phyloP scores from a whole-genome alignment of 176 grass and related monocot species.

The Musa beccarii region DNA sequence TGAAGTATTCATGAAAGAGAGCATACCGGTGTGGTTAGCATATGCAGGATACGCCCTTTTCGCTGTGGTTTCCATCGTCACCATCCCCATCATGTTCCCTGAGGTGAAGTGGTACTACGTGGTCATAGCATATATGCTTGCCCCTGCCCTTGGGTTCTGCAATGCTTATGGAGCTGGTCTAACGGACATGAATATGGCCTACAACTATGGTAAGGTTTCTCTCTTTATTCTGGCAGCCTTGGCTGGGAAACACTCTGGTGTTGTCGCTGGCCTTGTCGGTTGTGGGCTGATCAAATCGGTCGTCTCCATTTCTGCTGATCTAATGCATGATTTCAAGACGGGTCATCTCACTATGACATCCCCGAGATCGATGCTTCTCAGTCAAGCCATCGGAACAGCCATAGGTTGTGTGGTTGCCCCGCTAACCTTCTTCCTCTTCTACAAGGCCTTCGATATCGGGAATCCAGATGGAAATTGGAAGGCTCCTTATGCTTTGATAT shows the following conservation, averaged over 20 bases:
- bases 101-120: slow-evolving; percentile 95
- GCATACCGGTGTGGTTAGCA: slow-evolving; percentile 59
- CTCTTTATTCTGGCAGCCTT: slow-evolving; percentile 85
- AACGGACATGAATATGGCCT: slow-evolving; percentile 98
- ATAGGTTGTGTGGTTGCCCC: slow-evolving; percentile 90
- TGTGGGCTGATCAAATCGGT: slow-evolving; percentile 90
- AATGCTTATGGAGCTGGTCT: slow-evolving; percentile 92
- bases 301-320: slow-evolving; percentile 79
- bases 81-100: slow-evolving; percentile 75
- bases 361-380: slow-evolving; percentile 75
- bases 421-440: slow-evolving; percentile 86
- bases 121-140: slow-evolving; percentile 74
- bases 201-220: slow-evolving; percentile 87
- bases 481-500: slow-evolving; percentile 87
- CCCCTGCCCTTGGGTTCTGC: slow-evolving; percentile 88
- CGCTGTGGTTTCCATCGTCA: slow-evolving; percentile 36
- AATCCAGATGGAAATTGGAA: slow-evolving; percentile 91
- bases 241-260: slow-evolving; percentile 73
- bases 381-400: slow-evolving; percentile 81
- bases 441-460: slow-evolving; percentile 87
- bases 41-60: slow-evolving; percentile 48
- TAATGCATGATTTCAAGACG: slow-evolving; percentile 98
- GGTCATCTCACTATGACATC: slow-evolving; percentile 92
- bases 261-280: slow-evolving; percentile 75
- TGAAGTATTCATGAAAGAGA: slow-evolving; percentile 63